Conservation (phyloP, 2,329 filamentous ascomycete species). For the Chaetomium sp. region DNA sequence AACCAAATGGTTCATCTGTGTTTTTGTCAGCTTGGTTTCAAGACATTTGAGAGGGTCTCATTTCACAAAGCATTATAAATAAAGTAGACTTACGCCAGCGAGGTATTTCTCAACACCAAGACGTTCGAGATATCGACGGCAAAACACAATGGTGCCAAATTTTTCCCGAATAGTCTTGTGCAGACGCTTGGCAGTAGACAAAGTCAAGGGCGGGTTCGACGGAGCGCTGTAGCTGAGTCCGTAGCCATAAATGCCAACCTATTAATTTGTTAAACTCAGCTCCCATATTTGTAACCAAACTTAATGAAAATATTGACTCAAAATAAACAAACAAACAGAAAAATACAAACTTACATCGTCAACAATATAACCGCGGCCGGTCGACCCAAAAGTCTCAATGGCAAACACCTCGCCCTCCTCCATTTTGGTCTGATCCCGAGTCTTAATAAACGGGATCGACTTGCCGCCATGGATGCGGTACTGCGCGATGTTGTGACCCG, state of each 20-base stretch:
- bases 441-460: conserved; percentile 90
- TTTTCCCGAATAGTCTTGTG: conserved; percentile 92
- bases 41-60: not conserved
- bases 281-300: not conserved
- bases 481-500: conserved; percentile 81
- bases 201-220: conserved; percentile 42
- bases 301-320: too few species aligned
- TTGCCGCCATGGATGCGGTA: conserved; percentile 91
- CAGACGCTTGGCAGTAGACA: conserved; percentile 77
- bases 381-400: conserved; percentile 94
- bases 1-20: conserved; percentile 77
- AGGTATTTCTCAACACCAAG: conserved; percentile 94
- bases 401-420: conserved; percentile 96
- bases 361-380: conserved; percentile 79
- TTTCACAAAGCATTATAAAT: conserved; percentile 16
- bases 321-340: too few species aligned
- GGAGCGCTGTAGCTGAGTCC: conserved; percentile 5
- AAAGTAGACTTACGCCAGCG: conserved; percentile 58
- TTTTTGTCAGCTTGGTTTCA: not conserved
- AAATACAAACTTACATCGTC: conserved; percentile 26
- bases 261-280: conserved; percentile 42
- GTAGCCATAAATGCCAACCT: conserved; percentile 42
- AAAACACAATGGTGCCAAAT: conserved; percentile 88
- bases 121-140: conserved; percentile 82
- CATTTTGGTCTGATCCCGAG: conserved; percentile 86